Conservation (phyloP, 1,284 basidiomycete species). For the Irpex sp. region DNA sequence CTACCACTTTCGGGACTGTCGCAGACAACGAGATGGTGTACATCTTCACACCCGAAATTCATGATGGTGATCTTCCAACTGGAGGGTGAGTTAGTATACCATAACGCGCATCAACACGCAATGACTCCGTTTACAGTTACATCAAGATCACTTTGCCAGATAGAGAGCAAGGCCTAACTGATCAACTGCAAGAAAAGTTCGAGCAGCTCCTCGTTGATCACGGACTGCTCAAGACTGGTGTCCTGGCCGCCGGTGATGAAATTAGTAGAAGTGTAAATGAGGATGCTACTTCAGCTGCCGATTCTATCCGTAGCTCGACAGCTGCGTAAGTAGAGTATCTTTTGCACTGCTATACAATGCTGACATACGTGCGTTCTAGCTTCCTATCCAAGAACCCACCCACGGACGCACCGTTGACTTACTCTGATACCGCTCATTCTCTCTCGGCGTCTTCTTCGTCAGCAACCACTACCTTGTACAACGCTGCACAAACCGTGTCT, state of each 20-base stretch:
- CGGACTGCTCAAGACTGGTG: conserved; percentile 26
- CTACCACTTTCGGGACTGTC: conserved; percentile 26
- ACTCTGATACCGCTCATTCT: conserved; percentile 15
- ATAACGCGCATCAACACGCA: conserved; percentile 2
- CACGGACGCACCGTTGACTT: conserved; percentile 14
- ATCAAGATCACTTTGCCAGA: conserved; percentile 27
- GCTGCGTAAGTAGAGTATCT: conserved; percentile 11
- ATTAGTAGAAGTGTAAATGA: conserved; percentile 22
- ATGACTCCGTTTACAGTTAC: conserved; percentile 16
- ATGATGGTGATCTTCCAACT: not conserved
- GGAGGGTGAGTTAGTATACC: conserved; percentile 19
- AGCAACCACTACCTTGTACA: conserved; percentile 18
- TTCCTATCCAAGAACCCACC: conserved; percentile 19
- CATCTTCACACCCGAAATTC: conserved; percentile 25
- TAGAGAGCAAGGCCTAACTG: conserved; percentile 14
- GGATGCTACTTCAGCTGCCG: conserved; percentile 15
- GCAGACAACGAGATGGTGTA: conserved; percentile 23
- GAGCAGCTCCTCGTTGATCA: conserved; percentile 26
- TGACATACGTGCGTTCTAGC: conserved; percentile 4
- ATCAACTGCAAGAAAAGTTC: conserved; percentile 23
- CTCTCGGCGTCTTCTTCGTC: conserved; percentile 11
- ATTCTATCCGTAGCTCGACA: conserved; percentile 15
- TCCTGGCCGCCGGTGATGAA: conserved; percentile 26
- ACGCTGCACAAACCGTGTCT: conserved; percentile 18
- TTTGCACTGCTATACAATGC: not conserved